phyloP scores from a whole-genome alignment of 371 early-diverging fungal genomes.

The Zychaea mexicana region DNA sequence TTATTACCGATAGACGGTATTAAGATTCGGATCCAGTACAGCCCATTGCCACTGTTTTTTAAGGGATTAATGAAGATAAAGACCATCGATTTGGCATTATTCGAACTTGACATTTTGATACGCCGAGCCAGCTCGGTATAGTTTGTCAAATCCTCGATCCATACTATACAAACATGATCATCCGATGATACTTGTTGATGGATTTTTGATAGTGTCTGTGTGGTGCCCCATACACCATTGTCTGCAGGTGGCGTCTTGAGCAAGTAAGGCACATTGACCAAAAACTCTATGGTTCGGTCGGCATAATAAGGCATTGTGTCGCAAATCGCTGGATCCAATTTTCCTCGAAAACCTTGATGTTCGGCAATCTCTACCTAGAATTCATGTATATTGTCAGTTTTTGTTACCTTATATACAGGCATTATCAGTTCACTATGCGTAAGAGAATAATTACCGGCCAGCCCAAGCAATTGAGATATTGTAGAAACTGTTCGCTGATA shows the following conservation, averaged over 20 bases:
- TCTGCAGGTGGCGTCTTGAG: slow-evolving; percentile 28
- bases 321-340: slow-evolving; percentile 54
- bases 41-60: slow-evolving; percentile 46
- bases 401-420: no score
- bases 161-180: slow-evolving; percentile 65
- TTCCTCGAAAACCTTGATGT: slow-evolving; percentile 71
- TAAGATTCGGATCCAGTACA: slow-evolving; percentile 60
- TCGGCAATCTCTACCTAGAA: slow-evolving; percentile 49
- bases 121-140: slow-evolving; percentile 32
- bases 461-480: slow-evolving; percentile 70
- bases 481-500: slow-evolving; percentile 62
- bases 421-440: no score
- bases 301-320: slow-evolving; percentile 74
- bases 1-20: slow-evolving; percentile 29
- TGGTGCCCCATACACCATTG: slow-evolving; percentile 14
- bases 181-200: slow-evolving; percentile 49
- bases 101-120: slow-evolving; percentile 29
- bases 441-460: slow-evolving; percentile 65
- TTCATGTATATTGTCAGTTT: not conserved
- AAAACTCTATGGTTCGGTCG: slow-evolving; percentile 65
- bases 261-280: slow-evolving; percentile 74
- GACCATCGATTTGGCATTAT: slow-evolving; percentile 37
- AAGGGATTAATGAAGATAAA: slow-evolving; percentile 66
- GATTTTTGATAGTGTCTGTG: slow-evolving; percentile 24
- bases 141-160: slow-evolving; percentile 62